phyloP scores from a whole-genome alignment of 768 basidiomycete genomes.

The Boletus eberwhitei region DNA sequence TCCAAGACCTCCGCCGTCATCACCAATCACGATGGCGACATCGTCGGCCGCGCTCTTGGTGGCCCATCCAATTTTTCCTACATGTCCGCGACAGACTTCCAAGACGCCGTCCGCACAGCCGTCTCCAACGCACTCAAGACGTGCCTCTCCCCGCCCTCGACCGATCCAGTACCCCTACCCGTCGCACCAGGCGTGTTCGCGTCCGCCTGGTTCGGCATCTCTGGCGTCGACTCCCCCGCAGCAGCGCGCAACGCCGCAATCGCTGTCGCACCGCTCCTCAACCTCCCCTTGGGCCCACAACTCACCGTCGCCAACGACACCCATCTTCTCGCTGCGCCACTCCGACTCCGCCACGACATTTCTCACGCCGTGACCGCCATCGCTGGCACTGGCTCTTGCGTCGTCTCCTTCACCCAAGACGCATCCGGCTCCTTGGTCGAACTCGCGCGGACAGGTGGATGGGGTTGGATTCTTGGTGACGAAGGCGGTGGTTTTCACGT shows the following conservation, averaged over 20 bases:
- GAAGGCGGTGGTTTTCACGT: conserved; percentile 82
- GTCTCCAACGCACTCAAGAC: conserved; percentile 53
- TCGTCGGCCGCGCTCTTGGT: conserved; percentile 64
- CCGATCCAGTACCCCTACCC: conserved; percentile 37
- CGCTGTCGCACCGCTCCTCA: conserved; percentile 54
- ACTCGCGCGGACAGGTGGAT: conserved; percentile 71
- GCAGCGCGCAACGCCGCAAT: conserved; percentile 55
- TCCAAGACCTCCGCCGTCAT: conserved; percentile 84
- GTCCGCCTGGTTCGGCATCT: conserved; percentile 79
- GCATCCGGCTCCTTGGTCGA: conserved; percentile 46
- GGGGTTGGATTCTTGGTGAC: conserved; percentile 84
- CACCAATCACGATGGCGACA: conserved; percentile 50
- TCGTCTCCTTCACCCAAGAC: conserved; percentile 57
- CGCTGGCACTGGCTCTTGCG: conserved; percentile 78
- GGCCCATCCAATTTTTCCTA: conserved; percentile 88
- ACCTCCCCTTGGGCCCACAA: conserved; percentile 50
- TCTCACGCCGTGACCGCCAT: conserved; percentile 68
- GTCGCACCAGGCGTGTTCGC: conserved; percentile 45
- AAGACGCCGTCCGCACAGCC: conserved; percentile 47
- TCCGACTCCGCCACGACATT: conserved; percentile 58
- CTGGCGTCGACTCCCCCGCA: conserved; percentile 74
- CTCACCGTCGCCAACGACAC: conserved; percentile 79
- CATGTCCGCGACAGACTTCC: conserved; percentile 62
- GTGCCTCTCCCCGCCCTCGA: conserved; percentile 36
- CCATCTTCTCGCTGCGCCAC: conserved; percentile 77